A percentile compares a stretch with the other conserved stretches of the same genome.
These are phyloP conservation scores for Lactifluus echinatus DNA, from an alignment of 768 basidiomycete species.

Conservation along the genomic window DNA sequence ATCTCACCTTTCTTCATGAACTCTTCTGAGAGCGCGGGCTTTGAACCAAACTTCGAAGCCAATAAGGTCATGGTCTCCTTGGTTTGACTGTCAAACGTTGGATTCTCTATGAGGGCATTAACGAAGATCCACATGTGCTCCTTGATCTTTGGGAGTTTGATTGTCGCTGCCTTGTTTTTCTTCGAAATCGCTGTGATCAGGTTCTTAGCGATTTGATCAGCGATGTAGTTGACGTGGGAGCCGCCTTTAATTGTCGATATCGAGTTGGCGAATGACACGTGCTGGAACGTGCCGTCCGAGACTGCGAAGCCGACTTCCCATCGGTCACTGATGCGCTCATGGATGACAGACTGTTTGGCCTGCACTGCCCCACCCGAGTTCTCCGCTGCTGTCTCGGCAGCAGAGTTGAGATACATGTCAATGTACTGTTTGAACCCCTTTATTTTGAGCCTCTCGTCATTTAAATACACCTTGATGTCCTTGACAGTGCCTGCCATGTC, in stretches of 20 bases:
- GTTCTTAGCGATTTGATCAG: conserved; percentile 85
- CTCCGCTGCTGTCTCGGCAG: conserved; percentile 58
- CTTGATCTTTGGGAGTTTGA: conserved; percentile 90
- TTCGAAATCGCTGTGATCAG: conserved; percentile 77
- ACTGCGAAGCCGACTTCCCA: conserved; percentile 97
- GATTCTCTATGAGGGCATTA: conserved; percentile 93
- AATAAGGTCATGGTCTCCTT: conserved; percentile 91
- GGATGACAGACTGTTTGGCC: conserved; percentile 67
- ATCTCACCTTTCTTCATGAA: conserved; percentile 89
- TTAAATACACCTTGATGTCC: conserved; percentile 88
- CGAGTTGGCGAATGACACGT: conserved; percentile 96
- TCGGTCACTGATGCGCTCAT: conserved; percentile 69
- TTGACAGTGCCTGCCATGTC: conserved; percentile 95
- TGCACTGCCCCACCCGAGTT: conserved; percentile 73
- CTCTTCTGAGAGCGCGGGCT: conserved; percentile 76
- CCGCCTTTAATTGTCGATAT: conserved; percentile 97
- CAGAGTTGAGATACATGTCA: conserved; percentile 82
- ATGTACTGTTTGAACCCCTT: conserved; percentile 97
- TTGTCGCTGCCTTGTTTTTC: conserved; percentile 95
- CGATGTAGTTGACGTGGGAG: conserved; percentile 77
- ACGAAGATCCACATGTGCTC: conserved; percentile 99
- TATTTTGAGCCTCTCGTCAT: conserved; percentile 85
- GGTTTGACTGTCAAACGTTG: conserved; percentile 98
- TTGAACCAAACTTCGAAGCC: conserved; percentile 84
- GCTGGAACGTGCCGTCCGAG: conserved; percentile 86